Conservation (phyloP, 2,329 filamentous ascomycete species). For the Fusarium pseudonygamai region DNA sequence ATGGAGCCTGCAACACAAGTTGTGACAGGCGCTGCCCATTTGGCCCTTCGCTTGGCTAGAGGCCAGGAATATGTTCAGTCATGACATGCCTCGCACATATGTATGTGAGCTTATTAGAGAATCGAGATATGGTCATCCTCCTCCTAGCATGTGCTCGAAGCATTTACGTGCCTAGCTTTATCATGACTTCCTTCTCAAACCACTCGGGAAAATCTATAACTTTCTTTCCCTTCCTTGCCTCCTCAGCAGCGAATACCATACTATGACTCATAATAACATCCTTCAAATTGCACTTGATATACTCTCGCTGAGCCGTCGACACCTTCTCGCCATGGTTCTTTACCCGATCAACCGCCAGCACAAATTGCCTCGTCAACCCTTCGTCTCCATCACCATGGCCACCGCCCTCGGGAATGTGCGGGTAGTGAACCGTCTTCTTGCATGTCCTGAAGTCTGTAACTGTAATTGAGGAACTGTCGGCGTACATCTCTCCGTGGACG, state of each 20-base stretch:
- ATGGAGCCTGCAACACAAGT: background rate
- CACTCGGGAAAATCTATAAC: background rate
- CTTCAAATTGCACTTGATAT: background rate
- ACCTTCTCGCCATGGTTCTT: background rate
- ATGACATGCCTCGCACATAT: fast-evolving
- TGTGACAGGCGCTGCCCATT: background rate
- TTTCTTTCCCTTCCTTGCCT: background rate
- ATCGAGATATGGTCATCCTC: fast-evolving
- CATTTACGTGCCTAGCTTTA: background rate
- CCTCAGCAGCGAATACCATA: background rate
- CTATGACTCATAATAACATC: background rate
- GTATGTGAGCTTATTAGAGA: background rate
- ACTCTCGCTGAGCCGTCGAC: background rate
- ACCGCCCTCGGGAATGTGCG: background rate
- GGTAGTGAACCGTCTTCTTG: background rate
- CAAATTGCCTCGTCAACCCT: background rate
- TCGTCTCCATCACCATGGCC: background rate
- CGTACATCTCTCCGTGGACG: background rate
- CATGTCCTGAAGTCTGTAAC: background rate
- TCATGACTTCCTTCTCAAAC: background rate
- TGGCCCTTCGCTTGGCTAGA: too few species aligned
- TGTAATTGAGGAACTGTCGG: background rate
- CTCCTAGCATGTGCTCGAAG: fast-evolving
- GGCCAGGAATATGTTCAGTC: fast-evolving
- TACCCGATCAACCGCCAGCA: background rate